These are phyloP conservation scores for Abortiporus biennis DNA, from an alignment of 1,284 basidiomycete species.

Conservation along the genomic window DNA sequence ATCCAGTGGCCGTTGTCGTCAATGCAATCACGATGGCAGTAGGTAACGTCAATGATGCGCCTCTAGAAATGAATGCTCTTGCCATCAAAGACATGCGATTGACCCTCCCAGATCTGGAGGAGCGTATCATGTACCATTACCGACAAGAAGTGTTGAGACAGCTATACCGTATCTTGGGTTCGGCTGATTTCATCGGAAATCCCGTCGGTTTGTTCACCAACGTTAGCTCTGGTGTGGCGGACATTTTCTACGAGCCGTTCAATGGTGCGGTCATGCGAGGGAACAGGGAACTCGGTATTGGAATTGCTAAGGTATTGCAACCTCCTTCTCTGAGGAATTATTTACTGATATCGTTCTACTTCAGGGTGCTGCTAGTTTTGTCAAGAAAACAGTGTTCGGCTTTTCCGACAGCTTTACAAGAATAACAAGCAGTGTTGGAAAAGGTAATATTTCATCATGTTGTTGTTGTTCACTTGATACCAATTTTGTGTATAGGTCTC, in stretches of 20 bases:
- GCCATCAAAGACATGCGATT: conserved; percentile 94
- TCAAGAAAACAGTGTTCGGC: conserved; percentile 98
- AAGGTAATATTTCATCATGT: conserved; percentile 48
- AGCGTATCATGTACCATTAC: conserved; percentile 89
- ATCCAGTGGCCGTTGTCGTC: conserved; percentile 90
- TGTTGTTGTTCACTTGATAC: conserved; percentile 1
- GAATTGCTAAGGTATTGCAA: conserved; percentile 83
- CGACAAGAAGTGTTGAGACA: conserved; percentile 92
- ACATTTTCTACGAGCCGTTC: conserved; percentile 99
- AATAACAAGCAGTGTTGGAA: conserved; percentile 95
- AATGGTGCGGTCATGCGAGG: conserved; percentile 97
- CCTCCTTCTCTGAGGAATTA: not conserved
- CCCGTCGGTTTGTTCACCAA: conserved; percentile 98
- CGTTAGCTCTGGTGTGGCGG: conserved; percentile 97
- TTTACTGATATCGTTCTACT: not conserved
- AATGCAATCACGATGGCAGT: conserved; percentile 97
- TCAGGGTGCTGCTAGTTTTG: conserved; percentile 94
- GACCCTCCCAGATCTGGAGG: conserved; percentile 79
- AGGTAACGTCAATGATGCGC: conserved; percentile 96
- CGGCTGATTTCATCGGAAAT: conserved; percentile 91
- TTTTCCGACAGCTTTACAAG: conserved; percentile 95
- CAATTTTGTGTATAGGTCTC: conserved; percentile 47
- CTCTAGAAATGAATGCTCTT: conserved; percentile 92
- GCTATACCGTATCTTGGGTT: conserved; percentile 93
- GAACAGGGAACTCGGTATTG: conserved; percentile 91